Conservation (phyloP, 2,329 filamentous ascomycete genomes). For the Aspergillus viridinutans region DNA sequence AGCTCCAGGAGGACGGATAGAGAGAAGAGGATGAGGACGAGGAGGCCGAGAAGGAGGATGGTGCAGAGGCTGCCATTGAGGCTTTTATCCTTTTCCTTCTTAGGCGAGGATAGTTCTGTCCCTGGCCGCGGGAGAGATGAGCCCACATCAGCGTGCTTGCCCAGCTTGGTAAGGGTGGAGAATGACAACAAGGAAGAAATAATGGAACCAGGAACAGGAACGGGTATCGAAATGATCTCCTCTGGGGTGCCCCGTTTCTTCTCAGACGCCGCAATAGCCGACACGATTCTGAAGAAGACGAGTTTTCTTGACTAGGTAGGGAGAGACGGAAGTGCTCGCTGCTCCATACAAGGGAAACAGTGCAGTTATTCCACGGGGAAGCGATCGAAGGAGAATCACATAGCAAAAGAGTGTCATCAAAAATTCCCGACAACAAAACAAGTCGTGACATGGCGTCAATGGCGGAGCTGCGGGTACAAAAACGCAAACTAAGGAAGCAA, state of each 20-base stretch:
- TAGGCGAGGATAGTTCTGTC: background rate
- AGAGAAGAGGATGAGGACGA: slow-evolving; percentile 18
- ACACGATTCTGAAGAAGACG: background rate
- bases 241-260: background rate
- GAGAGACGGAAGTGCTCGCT: background rate
- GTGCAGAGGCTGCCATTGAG: slow-evolving; percentile 14
- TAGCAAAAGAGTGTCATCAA: slow-evolving; percentile 3
- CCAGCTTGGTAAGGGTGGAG: background rate
- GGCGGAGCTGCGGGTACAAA: slow-evolving; percentile 2
- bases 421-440: slow-evolving; percentile 3
- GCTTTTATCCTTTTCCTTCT: slow-evolving; percentile 4
- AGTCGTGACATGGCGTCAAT: slow-evolving; percentile 17
- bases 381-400: background rate
- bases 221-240: background rate
- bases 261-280: background rate
- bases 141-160: background rate
- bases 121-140: background rate
- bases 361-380: background rate
- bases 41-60: slow-evolving; percentile 16
- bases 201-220: background rate
- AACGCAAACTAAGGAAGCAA: slow-evolving; percentile 1
- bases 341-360: background rate
- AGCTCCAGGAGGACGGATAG: slow-evolving; percentile 32
- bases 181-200: background rate
- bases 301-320: no score